phyloP scores from a whole-genome alignment of 495 filamentous ascomycete species.

The Aspergillus funiculosus region DNA sequence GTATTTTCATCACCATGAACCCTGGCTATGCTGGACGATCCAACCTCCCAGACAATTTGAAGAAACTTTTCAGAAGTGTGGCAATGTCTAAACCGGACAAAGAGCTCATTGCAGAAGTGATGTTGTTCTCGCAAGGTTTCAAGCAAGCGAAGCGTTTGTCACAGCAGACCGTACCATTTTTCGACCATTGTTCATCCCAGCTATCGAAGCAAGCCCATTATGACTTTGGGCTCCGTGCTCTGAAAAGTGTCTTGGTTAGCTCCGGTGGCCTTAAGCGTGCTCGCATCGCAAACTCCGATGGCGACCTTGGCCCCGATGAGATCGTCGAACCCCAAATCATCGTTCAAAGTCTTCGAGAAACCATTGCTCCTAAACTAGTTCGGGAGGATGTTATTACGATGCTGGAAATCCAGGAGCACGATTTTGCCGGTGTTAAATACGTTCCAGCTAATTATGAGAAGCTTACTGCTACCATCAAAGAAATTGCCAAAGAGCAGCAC shows the following conservation, averaged over 20 bases:
- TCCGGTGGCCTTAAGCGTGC: constrained; percentile 92
- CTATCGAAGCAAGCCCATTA: constrained; percentile 98
- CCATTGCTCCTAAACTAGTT: constrained; percentile 95
- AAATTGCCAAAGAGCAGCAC: constrained; percentile 74
- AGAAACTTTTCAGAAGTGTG: constrained; percentile 98
- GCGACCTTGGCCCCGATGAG: constrained; percentile 59
- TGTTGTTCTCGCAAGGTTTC: constrained; percentile 99
- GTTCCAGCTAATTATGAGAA: constrained; percentile 77
- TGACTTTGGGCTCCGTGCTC: constrained; percentile 92
- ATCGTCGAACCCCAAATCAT: constrained; percentile 95
- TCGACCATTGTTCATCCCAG: constrained; percentile 74
- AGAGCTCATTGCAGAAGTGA: constrained; percentile 97
- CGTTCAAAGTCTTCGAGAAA: constrained; percentile 96
- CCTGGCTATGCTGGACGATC: constrained; percentile 97
- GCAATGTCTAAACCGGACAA: constrained; percentile 99
- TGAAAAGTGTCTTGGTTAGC: constrained; percentile 97
- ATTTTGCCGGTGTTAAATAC: constrained; percentile 91
- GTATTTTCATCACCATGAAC: constrained; percentile 99
- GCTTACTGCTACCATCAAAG: constrained; percentile 73
- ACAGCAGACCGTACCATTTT: constrained; percentile 94
- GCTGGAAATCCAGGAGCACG: constrained; percentile 73
- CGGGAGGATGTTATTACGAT: constrained; percentile 83
- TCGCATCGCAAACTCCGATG: constrained; percentile 55
- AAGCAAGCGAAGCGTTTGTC: constrained; percentile 88
- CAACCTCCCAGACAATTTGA: constrained; percentile 95